These are phyloP conservation scores for Starmerella bombi DNA, from an alignment of 805 yeast species.

Conservation along the genomic window DNA sequence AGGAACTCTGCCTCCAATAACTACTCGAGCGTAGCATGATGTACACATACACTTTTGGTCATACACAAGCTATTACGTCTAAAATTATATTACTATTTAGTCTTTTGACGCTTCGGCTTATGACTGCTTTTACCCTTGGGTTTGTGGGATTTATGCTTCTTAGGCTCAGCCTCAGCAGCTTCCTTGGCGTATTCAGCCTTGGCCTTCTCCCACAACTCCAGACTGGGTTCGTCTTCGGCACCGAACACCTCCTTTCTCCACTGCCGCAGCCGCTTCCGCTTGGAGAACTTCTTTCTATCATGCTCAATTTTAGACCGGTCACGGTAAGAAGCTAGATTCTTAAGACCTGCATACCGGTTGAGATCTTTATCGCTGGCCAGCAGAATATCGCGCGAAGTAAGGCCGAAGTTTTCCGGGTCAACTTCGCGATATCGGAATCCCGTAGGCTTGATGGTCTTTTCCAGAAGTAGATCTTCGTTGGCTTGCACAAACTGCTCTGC, in stretches of 20 bases:
- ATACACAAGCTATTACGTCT: too few species aligned
- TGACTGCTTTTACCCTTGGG: constrained; percentile 1
- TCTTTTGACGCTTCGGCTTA: constrained; percentile 4
- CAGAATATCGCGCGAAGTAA: constrained; percentile 72
- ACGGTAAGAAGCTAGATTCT: constrained; percentile 88
- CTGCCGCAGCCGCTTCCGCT: constrained; percentile 66
- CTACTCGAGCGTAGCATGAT: too few species aligned
- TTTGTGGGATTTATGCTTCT: constrained; percentile 3
- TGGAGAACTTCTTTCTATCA: constrained; percentile 74
- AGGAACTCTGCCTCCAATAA: too few species aligned
- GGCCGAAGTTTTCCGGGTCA: constrained; percentile 85
- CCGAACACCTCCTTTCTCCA: constrained; percentile 82
- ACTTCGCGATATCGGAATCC: constrained; percentile 83
- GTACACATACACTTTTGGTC: too few species aligned
- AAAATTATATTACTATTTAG: too few species aligned
- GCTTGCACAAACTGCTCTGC: constrained; percentile 73
- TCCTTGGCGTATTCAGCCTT: constrained; percentile 11
- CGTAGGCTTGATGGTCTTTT: constrained; percentile 37
- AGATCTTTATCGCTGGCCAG: constrained; percentile 78
- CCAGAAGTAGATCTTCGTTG: constrained; percentile 50
- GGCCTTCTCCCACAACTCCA: constrained; percentile 22
- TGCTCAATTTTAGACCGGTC: constrained; percentile 54
- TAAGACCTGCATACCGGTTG: constrained; percentile 74
- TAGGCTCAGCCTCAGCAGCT: neutral
- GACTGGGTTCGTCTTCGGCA: constrained; percentile 35